Evolutionary conservation across 208 protist species (phyloP), one percentile per base, ranked within the genome.

Genomic region (Trypanosoma caninum): DNA sequence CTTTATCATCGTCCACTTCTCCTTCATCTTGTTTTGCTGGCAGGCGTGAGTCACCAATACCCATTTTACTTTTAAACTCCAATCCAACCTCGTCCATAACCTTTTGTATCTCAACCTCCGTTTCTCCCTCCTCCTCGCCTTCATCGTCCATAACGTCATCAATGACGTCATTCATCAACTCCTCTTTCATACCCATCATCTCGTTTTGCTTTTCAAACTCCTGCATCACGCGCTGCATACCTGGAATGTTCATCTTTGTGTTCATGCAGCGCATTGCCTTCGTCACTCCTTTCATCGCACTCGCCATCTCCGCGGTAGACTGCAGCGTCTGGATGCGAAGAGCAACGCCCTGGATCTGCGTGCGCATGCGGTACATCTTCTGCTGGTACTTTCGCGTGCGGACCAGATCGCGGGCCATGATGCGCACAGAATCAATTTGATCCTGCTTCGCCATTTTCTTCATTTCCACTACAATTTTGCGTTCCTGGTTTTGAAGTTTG

Each of bases 381-480:
- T 95, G 85, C 64, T 87, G 83, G 64, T 98, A 94, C 35, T 85
- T 89, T 33, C 97, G 87, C 20, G 97, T 99, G 37, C 98, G 89
- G 7, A 99, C 98, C 9, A 99, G 80, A 70, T 99, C 98, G 58
- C 97, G 96, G 2, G 98, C 98, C 94, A 99, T 98, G 72, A 99
- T 98, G 62, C 96, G 94, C 5, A 97, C 91, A 4, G 97, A 78
- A 33, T 96, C 92, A 68, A 98, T 96, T 74, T 99, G 97, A 41
- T 97, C 93, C 63, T 97, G 80, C 78, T 98, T 97, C 14, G 98
- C 98, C 71, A 95, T 89, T 62, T 97, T 89, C 72, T 96, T 95
- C 79, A 99, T 99, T 18, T 99, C 98, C 33, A 82, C 80, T 30
- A 97, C 86, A 66, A 98, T 91, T 76, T 98, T 97, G 57, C 97